Base-by-base conservation (phyloP, 192 early-diverging fungal genomes). In the Dissophora ornata region DNA sequence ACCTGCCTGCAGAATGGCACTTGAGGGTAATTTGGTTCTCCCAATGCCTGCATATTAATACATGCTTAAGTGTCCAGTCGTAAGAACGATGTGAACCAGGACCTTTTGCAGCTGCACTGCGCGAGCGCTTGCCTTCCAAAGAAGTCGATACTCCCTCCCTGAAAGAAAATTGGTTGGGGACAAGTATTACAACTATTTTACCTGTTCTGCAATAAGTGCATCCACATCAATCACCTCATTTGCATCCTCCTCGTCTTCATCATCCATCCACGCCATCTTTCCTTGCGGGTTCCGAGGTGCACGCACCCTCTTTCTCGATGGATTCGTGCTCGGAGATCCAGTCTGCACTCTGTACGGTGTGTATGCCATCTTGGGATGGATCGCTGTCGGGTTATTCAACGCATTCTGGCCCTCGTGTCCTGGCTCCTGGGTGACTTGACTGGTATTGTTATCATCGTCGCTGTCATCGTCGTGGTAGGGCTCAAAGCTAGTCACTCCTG, bases 171-270 rank as follows among this genome's bases (percentile, higher is more conserved):
- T n/a, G n/a, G n/a, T n/a, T n/a, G n/a, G n/a, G n/a, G n/a, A n/a
- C n/a, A n/a, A n/a, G n/a, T n/a, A n/a, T n/a, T n/a, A n/a, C n/a
- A n/a, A n/a, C 22, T 4, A 15, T 3, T 9, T n/a, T 61, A 75
- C 71, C 71, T 75, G 71, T 49, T 75, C 71, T 5, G 56, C 62
- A 36, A 75, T 66, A 9, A 75, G 57, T 15, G 62, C 62, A 55
- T 75, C 57, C 1, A 75, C 62, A 34, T 75, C 57, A 21, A 73
- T 57, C 13, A 66, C 57, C 26, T 75, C 71, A 21, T 75, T 57
- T 30, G 57, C 62, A 61, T 75, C 71, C 2, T 52, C 56, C 8
- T 28, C 25, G 21, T 56, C 45, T 3, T 62, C 69, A 21, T 33
- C 57, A n/a, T 62, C 59, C 30, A 38, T 10, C 62, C 62, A 75